Percentiles rank a stretch among this genome's conserved stretches.
Conservation (phyloP, 2,329 filamentous ascomycete genomes). For the Aureobasidium leucospermi region DNA sequence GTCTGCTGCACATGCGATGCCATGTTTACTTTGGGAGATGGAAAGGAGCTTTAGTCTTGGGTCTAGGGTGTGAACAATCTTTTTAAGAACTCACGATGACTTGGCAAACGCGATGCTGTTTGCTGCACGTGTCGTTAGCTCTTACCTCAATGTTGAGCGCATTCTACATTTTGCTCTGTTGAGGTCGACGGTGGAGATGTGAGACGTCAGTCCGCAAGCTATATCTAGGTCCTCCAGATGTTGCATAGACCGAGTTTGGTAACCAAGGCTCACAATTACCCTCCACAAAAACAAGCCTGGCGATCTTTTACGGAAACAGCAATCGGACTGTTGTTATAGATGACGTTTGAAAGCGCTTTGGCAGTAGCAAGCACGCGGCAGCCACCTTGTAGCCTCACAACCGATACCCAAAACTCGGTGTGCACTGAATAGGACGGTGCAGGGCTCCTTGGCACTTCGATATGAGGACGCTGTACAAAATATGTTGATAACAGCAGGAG, state of each 20-base stretch:
- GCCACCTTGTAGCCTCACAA: not conserved
- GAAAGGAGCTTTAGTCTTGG: not conserved
- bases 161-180: not conserved
- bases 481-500: too few relatives aligned
- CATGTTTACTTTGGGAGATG: not conserved
- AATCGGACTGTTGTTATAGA: not conserved
- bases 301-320: not conserved
- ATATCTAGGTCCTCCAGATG: not conserved
- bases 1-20: not conserved
- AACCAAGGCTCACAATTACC: not conserved
- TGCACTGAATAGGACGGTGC: too few relatives aligned
- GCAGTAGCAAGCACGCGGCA: not conserved
- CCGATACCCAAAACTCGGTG: not conserved
- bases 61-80: not conserved
- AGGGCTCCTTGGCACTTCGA: too few relatives aligned
- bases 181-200: not conserved
- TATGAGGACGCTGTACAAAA: not conserved
- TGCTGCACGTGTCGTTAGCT: not conserved
- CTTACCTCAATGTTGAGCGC: not conserved
- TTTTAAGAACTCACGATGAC: too few relatives aligned
- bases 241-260: not conserved
- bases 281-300: too few relatives aligned
- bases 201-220: not conserved
- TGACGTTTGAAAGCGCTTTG: not conserved
- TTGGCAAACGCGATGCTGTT: not conserved